Evolutionary conservation across 768 basidiomycete species (phyloP), one percentile per base, ranked within the genome.

Genomic region (Pleurotus salmoneostramineus): DNA sequence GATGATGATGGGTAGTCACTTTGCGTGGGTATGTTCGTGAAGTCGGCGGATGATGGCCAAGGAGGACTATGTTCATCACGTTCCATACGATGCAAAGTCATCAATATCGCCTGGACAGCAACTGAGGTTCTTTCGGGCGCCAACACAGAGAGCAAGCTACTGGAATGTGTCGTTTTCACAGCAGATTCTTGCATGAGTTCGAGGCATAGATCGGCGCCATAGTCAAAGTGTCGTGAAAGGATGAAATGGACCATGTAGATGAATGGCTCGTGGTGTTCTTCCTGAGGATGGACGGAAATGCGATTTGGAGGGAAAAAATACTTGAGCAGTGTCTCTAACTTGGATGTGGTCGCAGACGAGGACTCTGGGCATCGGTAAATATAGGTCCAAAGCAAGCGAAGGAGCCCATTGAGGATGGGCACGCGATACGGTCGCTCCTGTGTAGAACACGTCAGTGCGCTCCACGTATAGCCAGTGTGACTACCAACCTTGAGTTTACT

Each of bases 301-400:
- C 89, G 82, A 57, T 85, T 85, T 3, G 83, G 66, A 4, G 95
- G 93, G 67, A 95, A 93, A 69, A 95, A 88, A 52, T 85, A 77
- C 63, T 86, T 91, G 50, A 91, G 66, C 40, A 95, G 65, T 0
- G 71, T 73, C 60, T 97, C 94, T 42, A 98, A 71, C 65, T 88
- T 93, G 32, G 84, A 73, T n/a, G 85, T 83, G n/a, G 85, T 86
- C 2, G 90, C 88, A 0, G 94, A 90, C 1, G 83, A 74, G 4
- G 89, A 81, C 69, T 98, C 95, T 61, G 89, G 86, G 66, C 93
- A 95, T 12, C 95, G 88, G 67, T 93, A 95, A n/a, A 97, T 77
- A 69, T 97, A 98, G 2, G 94, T 92, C 95, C 95, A 98, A 35
- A 95, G 73, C 43, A 97, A 71, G 6, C 95, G 85, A 61, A 93